Evolutionary conservation across 2,329 filamentous ascomycete species (phyloP), one percentile per base, ranked within the genome.

Genomic region (Fusarium tjaetaba): DNA sequence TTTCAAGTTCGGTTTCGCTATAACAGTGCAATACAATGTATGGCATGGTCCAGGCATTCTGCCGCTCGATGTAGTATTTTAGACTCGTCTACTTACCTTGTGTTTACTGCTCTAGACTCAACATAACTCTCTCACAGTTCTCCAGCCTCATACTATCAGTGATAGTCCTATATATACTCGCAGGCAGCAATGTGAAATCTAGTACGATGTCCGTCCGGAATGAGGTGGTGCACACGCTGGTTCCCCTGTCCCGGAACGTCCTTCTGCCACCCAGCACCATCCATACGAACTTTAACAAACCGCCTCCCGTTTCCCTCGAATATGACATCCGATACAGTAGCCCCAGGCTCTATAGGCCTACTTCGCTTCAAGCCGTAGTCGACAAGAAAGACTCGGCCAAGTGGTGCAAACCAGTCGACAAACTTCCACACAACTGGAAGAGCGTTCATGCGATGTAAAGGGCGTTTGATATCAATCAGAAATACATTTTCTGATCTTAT

Each of bases 101-200:
- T 28, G 5, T 46, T 46, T 46, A 46, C 24, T 46, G 13, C 43
- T 46, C 13, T 16, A 24, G 22, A 13, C 30, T 20, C 18, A 18
- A 24, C 6, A 36, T 24, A 28, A 41, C 7, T 11, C 2, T 14
- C 51, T 56, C 56, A 24, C 26, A 26, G 5, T 26, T 11, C 36
- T 41, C 11, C 3, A 11, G 14, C 16, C n/a, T 15, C 6, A 24
- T 11, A 16, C 2, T 13, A 32, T 18, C 7, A 22, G 1, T 2
- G 0, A 26, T 7, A 15, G 1, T 10, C 6, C 20, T 30, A 59
- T 15, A 15, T 18, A 8, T 39, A 24, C 36, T 59, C 32, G 9
- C 34, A 51, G n/a, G 32, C 56, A n/a, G 26, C 8, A 24, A 52
- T 7, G 36, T 13, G 36, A 9, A 24, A 43, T 24, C 26, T 56